These are phyloP conservation scores for Orbilia javanica DNA, from an alignment of 2,329 filamentous ascomycete genomes.

Conservation along the genomic window DNA sequence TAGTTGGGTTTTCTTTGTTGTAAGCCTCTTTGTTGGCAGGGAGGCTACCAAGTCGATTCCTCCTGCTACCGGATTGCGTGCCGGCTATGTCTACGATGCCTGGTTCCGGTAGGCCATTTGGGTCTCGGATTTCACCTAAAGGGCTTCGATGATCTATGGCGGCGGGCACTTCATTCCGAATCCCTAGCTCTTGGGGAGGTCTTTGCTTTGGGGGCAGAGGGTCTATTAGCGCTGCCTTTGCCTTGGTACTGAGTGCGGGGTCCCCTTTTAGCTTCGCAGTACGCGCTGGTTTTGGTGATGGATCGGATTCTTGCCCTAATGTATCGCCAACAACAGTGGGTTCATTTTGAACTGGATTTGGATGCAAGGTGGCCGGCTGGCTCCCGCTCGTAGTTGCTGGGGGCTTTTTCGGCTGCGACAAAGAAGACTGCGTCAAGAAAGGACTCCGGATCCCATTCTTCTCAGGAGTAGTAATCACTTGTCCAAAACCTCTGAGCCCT, in stretches of 20 bases:
- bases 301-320: neutral
- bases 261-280: neutral
- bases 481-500: neutral
- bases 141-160: neutral
- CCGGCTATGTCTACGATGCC: neutral
- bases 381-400: neutral
- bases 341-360: neutral
- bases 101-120: neutral
- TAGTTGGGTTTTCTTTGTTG: slow-evolving; percentile 7
- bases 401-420: neutral
- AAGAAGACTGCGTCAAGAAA: neutral
- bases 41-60: neutral
- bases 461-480: slow-evolving; percentile 6
- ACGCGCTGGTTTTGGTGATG: neutral
- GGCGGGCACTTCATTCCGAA: neutral
- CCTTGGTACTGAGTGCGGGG: neutral
- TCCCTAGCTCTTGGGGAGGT: neutral
- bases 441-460: neutral
- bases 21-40: neutral
- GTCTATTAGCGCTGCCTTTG: neutral
- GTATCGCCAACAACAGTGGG: neutral
- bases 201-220: neutral
- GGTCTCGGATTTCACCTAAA: slow-evolving; percentile 36
- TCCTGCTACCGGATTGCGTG: neutral
- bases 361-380: neutral